These are phyloP conservation scores for Leccinum imitatum DNA, from an alignment of 768 basidiomycete genomes.

Conservation along the genomic window DNA sequence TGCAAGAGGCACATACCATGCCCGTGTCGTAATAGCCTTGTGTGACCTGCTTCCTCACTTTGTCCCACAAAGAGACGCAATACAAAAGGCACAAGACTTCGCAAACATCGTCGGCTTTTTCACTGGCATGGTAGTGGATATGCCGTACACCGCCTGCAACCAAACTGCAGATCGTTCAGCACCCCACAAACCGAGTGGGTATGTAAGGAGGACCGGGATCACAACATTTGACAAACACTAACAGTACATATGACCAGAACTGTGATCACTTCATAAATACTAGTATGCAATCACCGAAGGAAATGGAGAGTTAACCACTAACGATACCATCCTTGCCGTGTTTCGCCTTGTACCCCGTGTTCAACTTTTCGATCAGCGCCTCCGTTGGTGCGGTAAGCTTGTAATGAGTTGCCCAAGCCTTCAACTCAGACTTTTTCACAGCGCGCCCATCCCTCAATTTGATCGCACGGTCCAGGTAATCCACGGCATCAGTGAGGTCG, in stretches of 20 bases:
- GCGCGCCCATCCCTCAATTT: neutral
- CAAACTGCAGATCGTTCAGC: no score
- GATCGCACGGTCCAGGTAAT: constrained; percentile 6
- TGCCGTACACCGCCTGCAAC: no score
- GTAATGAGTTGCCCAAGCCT: constrained; percentile 2
- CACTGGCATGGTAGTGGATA: no score
- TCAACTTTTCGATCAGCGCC: neutral
- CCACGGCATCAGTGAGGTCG: constrained; percentile 9
- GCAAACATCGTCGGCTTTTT: constrained; percentile 11
- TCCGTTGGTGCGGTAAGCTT: neutral
- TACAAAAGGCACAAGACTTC: constrained; percentile 99
- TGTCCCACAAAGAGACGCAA: constrained; percentile 94
- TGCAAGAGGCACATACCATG: constrained; percentile 96
- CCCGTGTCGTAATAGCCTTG: neutral
- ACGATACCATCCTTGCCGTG: constrained; percentile 1
- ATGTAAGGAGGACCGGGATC: neutral
- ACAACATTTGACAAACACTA: neutral
- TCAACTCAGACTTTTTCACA: constrained; percentile 9
- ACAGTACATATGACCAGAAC: neutral
- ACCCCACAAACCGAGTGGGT: neutral
- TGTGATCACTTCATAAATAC: neutral
- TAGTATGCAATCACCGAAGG: neutral
- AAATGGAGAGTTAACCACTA: neutral
- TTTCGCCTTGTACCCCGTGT: neutral
- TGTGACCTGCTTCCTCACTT: constrained; percentile 27